These are phyloP conservation scores for Candida ortonii DNA, from an alignment of 805 yeast species.

Conservation along the genomic window DNA sequence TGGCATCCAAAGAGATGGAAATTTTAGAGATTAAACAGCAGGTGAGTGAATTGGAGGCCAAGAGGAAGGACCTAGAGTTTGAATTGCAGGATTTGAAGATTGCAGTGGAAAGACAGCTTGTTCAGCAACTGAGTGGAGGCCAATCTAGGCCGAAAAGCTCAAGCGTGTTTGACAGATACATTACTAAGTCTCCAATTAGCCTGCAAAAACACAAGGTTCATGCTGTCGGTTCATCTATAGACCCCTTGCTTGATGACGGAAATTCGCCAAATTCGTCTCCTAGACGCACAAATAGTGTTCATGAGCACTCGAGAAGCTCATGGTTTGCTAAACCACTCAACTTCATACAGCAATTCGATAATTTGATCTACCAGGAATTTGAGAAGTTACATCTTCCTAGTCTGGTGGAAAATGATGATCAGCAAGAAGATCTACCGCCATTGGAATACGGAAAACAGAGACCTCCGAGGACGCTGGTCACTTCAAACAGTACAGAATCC, in stretches of 20 bases:
- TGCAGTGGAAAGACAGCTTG: constrained; percentile 44
- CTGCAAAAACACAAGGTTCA: constrained; percentile 15
- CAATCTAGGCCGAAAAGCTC: constrained; percentile 1
- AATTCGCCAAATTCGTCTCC: constrained; percentile 14
- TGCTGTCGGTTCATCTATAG: constrained; percentile 15
- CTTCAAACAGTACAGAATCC: constrained; percentile 16
- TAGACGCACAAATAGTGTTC: constrained; percentile 3
- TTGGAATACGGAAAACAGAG: constrained; percentile 7
- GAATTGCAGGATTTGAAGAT: constrained; percentile 52
- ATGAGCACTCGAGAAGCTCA: constrained; percentile 28
- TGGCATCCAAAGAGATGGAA: constrained; percentile 69
- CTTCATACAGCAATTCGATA: constrained; percentile 66
- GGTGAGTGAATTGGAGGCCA: constrained; percentile 41
- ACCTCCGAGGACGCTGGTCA: constrained; percentile 1
- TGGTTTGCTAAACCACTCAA: constrained; percentile 52
- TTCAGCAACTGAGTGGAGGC: constrained; percentile 36
- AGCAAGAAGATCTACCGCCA: constrained; percentile 1
- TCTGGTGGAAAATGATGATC: constrained; percentile 13
- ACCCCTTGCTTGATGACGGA: constrained; percentile 23
- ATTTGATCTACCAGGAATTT: constrained; percentile 60
- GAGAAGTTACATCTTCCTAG: constrained; percentile 48
- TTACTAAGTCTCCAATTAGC: constrained; percentile 22
- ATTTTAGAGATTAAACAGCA: constrained; percentile 61
- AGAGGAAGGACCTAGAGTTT: constrained; percentile 40
- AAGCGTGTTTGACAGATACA: constrained; percentile 12